Evolutionary conservation across 768 basidiomycete genomes (phyloP).

Genomic region (Kwoniella sp.): DNA sequence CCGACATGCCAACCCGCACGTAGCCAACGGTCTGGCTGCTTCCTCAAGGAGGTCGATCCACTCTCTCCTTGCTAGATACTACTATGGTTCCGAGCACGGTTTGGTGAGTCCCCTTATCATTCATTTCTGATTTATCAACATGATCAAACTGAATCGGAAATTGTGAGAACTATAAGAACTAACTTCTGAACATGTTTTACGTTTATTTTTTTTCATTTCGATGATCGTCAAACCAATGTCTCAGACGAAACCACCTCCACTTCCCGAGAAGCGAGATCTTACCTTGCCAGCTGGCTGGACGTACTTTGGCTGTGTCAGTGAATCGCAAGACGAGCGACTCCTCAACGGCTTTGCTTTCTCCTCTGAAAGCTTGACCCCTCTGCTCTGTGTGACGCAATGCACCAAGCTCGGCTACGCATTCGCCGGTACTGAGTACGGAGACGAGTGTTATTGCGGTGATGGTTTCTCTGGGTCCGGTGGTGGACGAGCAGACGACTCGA

Average conservation of each 20-base stretch:
- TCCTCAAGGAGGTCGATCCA: slow-evolving; percentile 31
- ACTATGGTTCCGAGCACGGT: slow-evolving; percentile 48
- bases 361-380: slow-evolving; percentile 33
- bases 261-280: slow-evolving; percentile 42
- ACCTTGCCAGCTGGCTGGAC: slow-evolving; percentile 50
- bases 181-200: background rate
- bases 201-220: background rate
- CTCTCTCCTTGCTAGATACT: slow-evolving; percentile 36
- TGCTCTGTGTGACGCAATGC: slow-evolving; percentile 50
- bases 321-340: slow-evolving; percentile 48
- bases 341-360: slow-evolving; percentile 49
- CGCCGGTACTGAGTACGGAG: slow-evolving; percentile 49
- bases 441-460: slow-evolving; percentile 56
- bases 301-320: slow-evolving; percentile 50
- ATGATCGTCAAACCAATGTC: background rate
- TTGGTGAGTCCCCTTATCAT: slow-evolving; percentile 42
- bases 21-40: slow-evolving; percentile 39
- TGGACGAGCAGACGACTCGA: slow-evolving; percentile 27
- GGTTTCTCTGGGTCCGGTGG: slow-evolving; percentile 44
- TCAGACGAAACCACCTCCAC: slow-evolving; percentile 45
- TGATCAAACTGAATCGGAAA: too few relatives aligned
- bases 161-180: too few relatives aligned
- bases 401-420: slow-evolving; percentile 42
- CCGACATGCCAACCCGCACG: slow-evolving; percentile 49
- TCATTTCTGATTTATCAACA: too few relatives aligned